Evolutionary conservation across 805 yeast genomes (phyloP).

Genomic region (Saturnispora galanensis): DNA sequence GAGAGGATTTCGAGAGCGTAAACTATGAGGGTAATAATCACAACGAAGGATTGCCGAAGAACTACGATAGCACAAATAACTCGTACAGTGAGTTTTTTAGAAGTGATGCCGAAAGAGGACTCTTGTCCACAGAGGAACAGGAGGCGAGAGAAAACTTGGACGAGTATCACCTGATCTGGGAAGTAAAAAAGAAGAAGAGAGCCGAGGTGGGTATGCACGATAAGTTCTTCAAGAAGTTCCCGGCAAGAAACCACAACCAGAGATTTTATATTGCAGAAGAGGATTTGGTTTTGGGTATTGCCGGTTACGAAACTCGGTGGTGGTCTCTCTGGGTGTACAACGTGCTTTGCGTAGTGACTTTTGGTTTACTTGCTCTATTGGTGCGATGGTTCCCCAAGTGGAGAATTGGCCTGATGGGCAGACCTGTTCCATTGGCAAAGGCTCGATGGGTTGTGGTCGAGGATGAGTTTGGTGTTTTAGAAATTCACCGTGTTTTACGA

Average conservation of each 20-base stretch:
- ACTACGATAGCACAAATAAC: slow-evolving; percentile 11
- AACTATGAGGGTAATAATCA: background rate
- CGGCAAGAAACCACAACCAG: slow-evolving; percentile 47
- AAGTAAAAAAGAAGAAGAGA: slow-evolving; percentile 13
- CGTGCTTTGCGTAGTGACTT: slow-evolving; percentile 43
- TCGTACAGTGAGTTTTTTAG: slow-evolving; percentile 15
- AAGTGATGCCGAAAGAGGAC: slow-evolving; percentile 13
- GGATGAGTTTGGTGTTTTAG: slow-evolving; percentile 84
- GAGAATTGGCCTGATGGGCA: slow-evolving; percentile 59
- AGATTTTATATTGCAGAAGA: slow-evolving; percentile 91
- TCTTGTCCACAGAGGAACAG: slow-evolving; percentile 13
- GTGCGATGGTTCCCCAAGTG: slow-evolving; percentile 82
- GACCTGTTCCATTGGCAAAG: slow-evolving; percentile 56
- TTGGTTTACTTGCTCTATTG: slow-evolving; percentile 65
- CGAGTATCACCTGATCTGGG: slow-evolving; percentile 9
- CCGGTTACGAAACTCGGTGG: slow-evolving; percentile 62
- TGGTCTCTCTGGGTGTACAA: slow-evolving; percentile 40
- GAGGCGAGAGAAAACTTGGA: slow-evolving; percentile 16
- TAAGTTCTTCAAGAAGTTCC: slow-evolving; percentile 31
- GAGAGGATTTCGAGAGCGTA: background rate
- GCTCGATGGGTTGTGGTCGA: slow-evolving; percentile 93
- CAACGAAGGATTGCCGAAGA: background rate
- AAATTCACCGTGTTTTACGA: slow-evolving; percentile 45
- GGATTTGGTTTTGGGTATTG: slow-evolving; percentile 88
- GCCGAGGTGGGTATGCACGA: slow-evolving; percentile 30